A percentile compares a stretch with the other conserved stretches of the same genome.
Evolutionary conservation across 306 rosid genomes (phyloP).

Genomic region (Abrus precatorius): DNA sequence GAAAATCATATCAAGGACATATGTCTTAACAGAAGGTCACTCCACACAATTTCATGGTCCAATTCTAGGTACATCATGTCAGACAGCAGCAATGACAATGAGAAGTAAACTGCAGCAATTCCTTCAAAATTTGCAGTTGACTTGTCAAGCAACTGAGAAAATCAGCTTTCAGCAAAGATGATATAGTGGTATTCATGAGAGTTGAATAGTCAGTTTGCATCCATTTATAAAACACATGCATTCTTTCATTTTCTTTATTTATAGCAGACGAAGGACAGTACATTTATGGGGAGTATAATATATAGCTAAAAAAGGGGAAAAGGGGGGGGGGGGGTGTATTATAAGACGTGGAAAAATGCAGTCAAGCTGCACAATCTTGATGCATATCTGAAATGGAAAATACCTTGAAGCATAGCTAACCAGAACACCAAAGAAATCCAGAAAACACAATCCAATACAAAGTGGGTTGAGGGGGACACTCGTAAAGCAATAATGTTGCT

Average conservation of each 20-base stretch:
- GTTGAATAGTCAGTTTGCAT: slow-evolving; percentile 7
- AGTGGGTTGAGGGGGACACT: not conserved
- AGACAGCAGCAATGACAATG: not conserved
- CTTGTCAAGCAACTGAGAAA: not conserved
- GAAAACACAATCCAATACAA: slow-evolving; percentile 8
- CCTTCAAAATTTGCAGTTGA: not conserved
- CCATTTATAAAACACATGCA: not conserved
- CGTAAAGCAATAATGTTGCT: not conserved
- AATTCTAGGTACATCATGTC: not conserved
- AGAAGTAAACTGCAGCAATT: not conserved
- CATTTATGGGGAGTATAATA: not conserved
- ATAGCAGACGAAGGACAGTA: not conserved
- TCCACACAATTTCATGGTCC: not conserved
- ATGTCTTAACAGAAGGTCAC: not conserved
- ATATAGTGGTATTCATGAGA: not conserved
- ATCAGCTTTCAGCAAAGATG: not conserved
- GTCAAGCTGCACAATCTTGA: slow-evolving; percentile 7
- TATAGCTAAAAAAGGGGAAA: not conserved
- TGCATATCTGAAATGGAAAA: not conserved
- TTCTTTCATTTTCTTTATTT: not conserved
- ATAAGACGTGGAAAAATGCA: not conserved
- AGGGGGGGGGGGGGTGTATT: not conserved
- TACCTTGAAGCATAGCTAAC: not conserved
- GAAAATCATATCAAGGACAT: not conserved
- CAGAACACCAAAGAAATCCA: not conserved